A percentile compares a stretch with the other conserved stretches of the same genome.
phyloP scores from a whole-genome alignment of 2,329 filamentous ascomycete species.

The Beauveria caledonica region DNA sequence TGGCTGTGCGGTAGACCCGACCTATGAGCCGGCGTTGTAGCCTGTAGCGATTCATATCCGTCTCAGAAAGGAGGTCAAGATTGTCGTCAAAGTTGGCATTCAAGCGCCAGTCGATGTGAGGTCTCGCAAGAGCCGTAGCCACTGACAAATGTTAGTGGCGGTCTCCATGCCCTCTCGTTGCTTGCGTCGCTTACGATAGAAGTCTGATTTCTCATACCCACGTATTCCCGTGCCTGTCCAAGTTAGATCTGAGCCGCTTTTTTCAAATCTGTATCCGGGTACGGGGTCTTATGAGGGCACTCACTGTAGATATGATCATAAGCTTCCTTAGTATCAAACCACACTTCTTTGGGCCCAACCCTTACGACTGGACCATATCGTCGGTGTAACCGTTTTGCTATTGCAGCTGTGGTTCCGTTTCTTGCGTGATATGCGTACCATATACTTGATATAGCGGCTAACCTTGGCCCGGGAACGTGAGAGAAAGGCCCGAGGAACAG shows the following conservation, averaged over 20 bases:
- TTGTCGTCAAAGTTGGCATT: constrained; percentile 31
- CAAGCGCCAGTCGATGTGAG: constrained; percentile 31
- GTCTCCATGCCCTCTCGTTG: no score
- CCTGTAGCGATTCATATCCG: constrained; percentile 37
- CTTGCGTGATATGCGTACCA: constrained; percentile 41
- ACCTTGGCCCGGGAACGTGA: constrained; percentile 35
- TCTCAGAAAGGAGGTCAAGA: constrained; percentile 43
- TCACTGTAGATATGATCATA: constrained; percentile 40
- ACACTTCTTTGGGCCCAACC: constrained; percentile 45
- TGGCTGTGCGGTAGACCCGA: constrained; percentile 36
- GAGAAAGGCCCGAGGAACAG: constrained; percentile 37
- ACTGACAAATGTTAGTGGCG: constrained; percentile 23
- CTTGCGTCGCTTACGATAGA: constrained; percentile 35
- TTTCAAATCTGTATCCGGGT: neutral
- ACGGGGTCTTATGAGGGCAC: constrained; percentile 11
- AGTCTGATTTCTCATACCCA: constrained; percentile 43
- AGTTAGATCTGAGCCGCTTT: neutral
- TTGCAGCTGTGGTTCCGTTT: constrained; percentile 31
- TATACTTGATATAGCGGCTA: constrained; percentile 37
- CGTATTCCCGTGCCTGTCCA: constrained; percentile 32
- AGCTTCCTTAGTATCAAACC: constrained; percentile 40
- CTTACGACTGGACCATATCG: constrained; percentile 43
- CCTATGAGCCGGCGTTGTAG: constrained; percentile 42
- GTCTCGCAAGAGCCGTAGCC: constrained; percentile 36
- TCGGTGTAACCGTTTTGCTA: constrained; percentile 37